These are phyloP conservation scores for Ogataea nitratoaversa DNA, from an alignment of 805 yeast species.

Conservation along the genomic window DNA sequence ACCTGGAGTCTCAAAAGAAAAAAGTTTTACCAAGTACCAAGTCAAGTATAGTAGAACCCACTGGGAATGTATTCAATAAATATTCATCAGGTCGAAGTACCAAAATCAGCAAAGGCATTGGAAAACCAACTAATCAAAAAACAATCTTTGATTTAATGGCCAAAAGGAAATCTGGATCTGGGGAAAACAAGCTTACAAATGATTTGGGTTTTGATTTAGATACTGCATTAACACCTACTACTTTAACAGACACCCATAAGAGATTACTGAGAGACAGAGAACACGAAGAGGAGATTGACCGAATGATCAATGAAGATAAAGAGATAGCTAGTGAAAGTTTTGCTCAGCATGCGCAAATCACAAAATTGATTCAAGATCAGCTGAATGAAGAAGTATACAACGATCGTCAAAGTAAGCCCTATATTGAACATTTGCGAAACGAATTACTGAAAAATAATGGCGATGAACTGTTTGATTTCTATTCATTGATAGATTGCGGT, in stretches of 20 bases:
- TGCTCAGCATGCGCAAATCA: conserved; percentile 6
- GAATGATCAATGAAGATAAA: background rate
- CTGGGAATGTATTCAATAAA: too few species aligned
- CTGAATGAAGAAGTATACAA: conserved; percentile 4
- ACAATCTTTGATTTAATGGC: background rate
- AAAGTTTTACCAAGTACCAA: background rate
- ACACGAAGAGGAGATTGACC: conserved; percentile 15
- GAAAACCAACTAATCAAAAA: too few species aligned
- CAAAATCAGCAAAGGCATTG: too few species aligned
- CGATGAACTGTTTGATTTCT: conserved; percentile 12
- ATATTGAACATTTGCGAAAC: conserved; percentile 10
- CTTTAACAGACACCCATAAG: conserved; percentile 9
- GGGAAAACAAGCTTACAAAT: conserved; percentile 5
- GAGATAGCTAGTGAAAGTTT: background rate
- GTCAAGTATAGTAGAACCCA: too few species aligned
- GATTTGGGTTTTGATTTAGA: conserved; percentile 19
- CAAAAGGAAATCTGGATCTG: background rate
- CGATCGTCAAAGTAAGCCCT: conserved; percentile 7
- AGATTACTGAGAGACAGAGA: conserved; percentile 8
- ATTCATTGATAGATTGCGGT: conserved; percentile 10
- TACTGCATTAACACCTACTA: conserved; percentile 10
- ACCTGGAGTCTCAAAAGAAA: background rate
- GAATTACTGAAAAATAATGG: conserved; percentile 7
- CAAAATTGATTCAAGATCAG: conserved; percentile 4
- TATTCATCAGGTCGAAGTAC: too few species aligned